Evolutionary conservation across 148 eudicot genomes (phyloP).

Genomic region (Persicaria maculosa): DNA sequence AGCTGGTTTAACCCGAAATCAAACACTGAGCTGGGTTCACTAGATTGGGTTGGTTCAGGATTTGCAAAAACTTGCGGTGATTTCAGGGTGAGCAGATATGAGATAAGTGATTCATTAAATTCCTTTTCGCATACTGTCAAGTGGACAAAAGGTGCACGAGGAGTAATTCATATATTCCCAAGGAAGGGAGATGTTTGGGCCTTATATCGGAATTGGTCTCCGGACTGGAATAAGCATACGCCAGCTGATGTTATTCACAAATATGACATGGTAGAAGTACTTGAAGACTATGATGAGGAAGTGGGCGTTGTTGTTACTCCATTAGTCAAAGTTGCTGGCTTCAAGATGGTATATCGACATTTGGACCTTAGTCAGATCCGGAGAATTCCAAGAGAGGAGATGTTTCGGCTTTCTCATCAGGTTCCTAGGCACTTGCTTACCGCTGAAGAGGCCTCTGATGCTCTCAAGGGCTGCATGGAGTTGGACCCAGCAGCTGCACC

Average conservation of each 20-base stretch:
- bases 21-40: constrained; percentile 26
- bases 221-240: constrained; percentile 59
- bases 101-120: constrained; percentile 28
- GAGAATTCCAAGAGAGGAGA: constrained; percentile 37
- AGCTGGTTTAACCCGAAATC: constrained; percentile 51
- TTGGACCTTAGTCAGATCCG: constrained; percentile 35
- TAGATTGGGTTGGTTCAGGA: constrained; percentile 35
- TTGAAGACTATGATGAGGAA: constrained; percentile 42
- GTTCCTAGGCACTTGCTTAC: constrained; percentile 45
- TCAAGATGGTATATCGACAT: constrained; percentile 52
- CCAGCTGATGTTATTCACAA: constrained; percentile 39
- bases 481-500: constrained; percentile 74
- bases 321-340: constrained; percentile 62
- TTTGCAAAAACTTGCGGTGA: constrained; percentile 50
- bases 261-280: constrained; percentile 63
- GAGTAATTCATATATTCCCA: constrained; percentile 37
- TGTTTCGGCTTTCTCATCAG: constrained; percentile 55
- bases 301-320: constrained; percentile 42
- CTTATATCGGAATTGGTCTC: constrained; percentile 65
- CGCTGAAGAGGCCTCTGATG: constrained; percentile 41
- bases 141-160: constrained; percentile 48
- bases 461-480: constrained; percentile 52
- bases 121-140: constrained; percentile 58
- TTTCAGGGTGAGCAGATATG: constrained; percentile 40
- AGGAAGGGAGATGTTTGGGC: constrained; percentile 69